Evolutionary conservation across 768 basidiomycete species (phyloP), one percentile per base, ranked within the genome.

Genomic region (Lyophyllum atratum): DNA sequence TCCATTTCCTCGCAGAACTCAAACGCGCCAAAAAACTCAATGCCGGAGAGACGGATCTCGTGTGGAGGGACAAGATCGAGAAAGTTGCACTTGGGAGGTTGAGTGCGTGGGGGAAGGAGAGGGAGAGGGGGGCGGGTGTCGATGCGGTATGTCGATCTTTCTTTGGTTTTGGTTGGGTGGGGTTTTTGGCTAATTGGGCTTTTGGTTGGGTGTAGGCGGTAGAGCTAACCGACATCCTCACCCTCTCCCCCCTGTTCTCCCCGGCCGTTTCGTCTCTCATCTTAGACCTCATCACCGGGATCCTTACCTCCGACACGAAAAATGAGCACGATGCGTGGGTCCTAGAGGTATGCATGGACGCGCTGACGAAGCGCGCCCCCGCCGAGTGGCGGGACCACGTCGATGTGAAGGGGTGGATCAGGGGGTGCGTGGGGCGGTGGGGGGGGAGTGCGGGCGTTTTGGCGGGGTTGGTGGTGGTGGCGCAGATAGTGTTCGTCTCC

Each of bases 21-120:
- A 72, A 71, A 57, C 70, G 71, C 47, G 66, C 71, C n/a, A 79
- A 79, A 60, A 82, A 81, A 56, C 63, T 91, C n/a, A 73, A 63
- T 21, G 48, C 59, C 40, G 64, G 62, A 3, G 84, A 84, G 6
- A 78, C 81, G 29, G 86, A 89, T 67, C 59, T 81, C 21, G 80
- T 80, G 3, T 89, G 85, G 86, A 80, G 76, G 66, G 75, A 76
- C 50, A 79, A 74, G 49, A 59, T 89, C 11, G 83, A 84, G 65
- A 65, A 62, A 3, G 85, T 84, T 79, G 71, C 81, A 3, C 64
- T 78, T 42, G 70, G 62, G 40, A 71, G 75, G 60, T 67, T 89
- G 17, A 63, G 68, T 28, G 60, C 43, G n/a, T 83, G 80, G 75
- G 69, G 72, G 47, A 72, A 70, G 37, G 66, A 62, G n/a, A 63